These are phyloP conservation scores for Fusarium illudens DNA, from an alignment of 2,329 filamentous ascomycete genomes.

Conservation along the genomic window DNA sequence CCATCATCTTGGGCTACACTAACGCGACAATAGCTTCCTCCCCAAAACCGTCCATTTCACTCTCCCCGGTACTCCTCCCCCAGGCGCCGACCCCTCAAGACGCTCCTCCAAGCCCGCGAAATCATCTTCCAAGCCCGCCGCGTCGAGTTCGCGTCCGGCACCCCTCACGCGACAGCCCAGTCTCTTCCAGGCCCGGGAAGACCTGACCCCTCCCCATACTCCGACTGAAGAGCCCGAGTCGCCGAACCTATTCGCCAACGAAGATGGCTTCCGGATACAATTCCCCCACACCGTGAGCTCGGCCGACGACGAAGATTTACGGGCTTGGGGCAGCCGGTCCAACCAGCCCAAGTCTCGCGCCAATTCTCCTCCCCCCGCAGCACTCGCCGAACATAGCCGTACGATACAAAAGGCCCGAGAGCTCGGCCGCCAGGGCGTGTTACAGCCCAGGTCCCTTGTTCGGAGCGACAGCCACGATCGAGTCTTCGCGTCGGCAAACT, in stretches of 20 bases:
- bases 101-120: conserved; percentile 42
- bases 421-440: conserved; percentile 65
- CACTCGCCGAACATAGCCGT: conserved; percentile 74
- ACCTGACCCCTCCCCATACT: conserved; percentile 65
- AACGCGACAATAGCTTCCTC: conserved; percentile 71
- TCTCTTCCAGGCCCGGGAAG: conserved; percentile 58
- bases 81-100: conserved; percentile 45
- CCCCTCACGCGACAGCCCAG: conserved; percentile 56
- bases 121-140: conserved; percentile 7
- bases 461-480: conserved; percentile 72
- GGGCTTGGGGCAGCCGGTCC: conserved; percentile 77
- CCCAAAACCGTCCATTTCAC: conserved; percentile 93
- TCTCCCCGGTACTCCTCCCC: conserved; percentile 63
- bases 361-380: conserved; percentile 76
- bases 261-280: conserved; percentile 65
- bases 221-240: conserved; percentile 55
- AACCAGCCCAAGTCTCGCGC: conserved; percentile 83
- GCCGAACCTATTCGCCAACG: conserved; percentile 64
- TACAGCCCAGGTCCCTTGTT: conserved; percentile 60
- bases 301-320: conserved; percentile 77
- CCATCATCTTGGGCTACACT: conserved; percentile 15
- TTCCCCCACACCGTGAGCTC: conserved; percentile 64
- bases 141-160: conserved; percentile 37
- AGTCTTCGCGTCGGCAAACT: conserved; percentile 79
- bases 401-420: conserved; percentile 65